Evolutionary conservation across 345 rosid species (phyloP).

Genomic region (Aurinia saxatilis): DNA sequence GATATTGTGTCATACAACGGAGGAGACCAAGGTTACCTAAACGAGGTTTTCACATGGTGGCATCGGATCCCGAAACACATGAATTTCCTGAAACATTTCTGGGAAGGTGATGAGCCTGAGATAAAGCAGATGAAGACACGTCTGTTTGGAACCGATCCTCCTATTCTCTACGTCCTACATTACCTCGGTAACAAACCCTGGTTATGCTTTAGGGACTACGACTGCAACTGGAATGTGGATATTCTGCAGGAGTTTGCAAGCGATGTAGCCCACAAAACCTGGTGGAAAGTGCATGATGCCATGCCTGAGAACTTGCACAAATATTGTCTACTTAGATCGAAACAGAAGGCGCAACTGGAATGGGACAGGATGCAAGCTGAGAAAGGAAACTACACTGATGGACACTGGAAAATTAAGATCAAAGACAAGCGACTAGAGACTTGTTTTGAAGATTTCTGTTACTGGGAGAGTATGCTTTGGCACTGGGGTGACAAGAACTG

Average conservation of each 20-base stretch:
- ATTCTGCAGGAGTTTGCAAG: conserved; percentile 76
- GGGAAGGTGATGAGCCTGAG: conserved; percentile 91
- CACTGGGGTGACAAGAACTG: conserved; percentile 89
- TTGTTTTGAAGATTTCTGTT: conserved; percentile 72
- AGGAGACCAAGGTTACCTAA: conserved; percentile 86
- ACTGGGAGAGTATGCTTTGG: conserved; percentile 92
- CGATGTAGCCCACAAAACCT: conserved; percentile 68
- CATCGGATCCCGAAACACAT: conserved; percentile 87
- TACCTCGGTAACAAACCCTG: conserved; percentile 84
- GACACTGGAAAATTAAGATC: conserved; percentile 78
- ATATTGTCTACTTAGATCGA: conserved; percentile 70
- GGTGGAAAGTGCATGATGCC: conserved; percentile 94
- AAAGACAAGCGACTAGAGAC: conserved; percentile 57
- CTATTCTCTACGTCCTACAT: conserved; percentile 74
- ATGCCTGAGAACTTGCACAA: conserved; percentile 69
- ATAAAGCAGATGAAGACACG: conserved; percentile 62
- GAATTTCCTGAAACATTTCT: conserved; percentile 90
- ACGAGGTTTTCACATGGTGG: conserved; percentile 93
- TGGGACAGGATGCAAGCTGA: conserved; percentile 85
- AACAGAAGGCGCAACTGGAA: conserved; percentile 84
- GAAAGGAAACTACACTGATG: conserved; percentile 67
- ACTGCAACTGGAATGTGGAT: conserved; percentile 95
- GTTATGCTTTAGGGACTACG: conserved; percentile 87
- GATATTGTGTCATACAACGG: conserved; percentile 90
- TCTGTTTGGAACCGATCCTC: conserved; percentile 80